Base-by-base conservation (phyloP, 352 stramenopile species). In the Pythium biforme region DNA sequence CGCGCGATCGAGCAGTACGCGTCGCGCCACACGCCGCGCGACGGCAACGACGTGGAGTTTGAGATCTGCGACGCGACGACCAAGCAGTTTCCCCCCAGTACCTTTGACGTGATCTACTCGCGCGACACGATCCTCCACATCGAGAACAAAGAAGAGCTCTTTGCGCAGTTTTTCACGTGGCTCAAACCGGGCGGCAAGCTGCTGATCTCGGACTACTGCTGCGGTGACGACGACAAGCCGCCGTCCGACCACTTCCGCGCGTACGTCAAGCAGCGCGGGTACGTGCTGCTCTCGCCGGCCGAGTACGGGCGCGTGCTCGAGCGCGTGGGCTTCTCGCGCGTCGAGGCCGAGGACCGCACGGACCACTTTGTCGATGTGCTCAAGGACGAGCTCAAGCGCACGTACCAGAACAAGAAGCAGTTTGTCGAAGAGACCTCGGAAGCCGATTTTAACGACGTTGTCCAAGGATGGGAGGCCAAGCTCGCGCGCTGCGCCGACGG, bases 91-190 rank as follows among this genome's bases (percentile, higher is more conserved):
- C 37, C 57, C 6, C 52, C 49, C 23, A 27, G 45, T 5, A 73
- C 63, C 14, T 81, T 81, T 56, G 72, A 79, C 49, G 73, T 89
- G 20, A 60, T 90, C 3, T 90, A 90, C 70, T 90, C 81, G 64
- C 79, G 81, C 8, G 81, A 90, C 69, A 90, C 81, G 43, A 89
- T 90, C 59, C 69, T 90, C 31, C 81, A 90, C 61, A 90, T 90
- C 61, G 67, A 73, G 11, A 72, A 86, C 64, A 89, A 90, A 59
- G 39, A 72, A 22, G 63, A 67, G 29, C 64, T 90, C 46, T 89
- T 90, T 61, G 67, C 66, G 46, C 75, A 85, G 68, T 89, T 90
- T 55, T 86, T 79, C 59, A 48, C 55, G 14, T 90, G 81, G 81
- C 64, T 90, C 43, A 87, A 88, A 55, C 81, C 81, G 46, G 77